These are phyloP conservation scores for Ophiocordyceps sinensis DNA, from an alignment of 2,329 filamentous ascomycete genomes.

Conservation along the genomic window DNA sequence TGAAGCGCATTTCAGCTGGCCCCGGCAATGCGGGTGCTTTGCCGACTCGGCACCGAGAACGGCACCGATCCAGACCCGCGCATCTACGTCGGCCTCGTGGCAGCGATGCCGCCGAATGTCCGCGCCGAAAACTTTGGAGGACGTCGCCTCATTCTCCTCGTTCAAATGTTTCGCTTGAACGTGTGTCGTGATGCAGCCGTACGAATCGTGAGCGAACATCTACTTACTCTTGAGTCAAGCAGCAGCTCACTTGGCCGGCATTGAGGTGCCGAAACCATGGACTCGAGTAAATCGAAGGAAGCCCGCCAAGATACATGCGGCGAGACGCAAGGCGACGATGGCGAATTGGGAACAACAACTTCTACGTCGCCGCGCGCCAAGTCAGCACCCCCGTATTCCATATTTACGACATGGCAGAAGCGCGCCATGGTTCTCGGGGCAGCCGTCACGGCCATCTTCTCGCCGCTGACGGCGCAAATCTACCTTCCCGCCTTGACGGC, in stretches of 20 bases:
- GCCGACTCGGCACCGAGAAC: constrained; percentile 10
- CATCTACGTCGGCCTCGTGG: background rate
- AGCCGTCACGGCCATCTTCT: constrained; percentile 26
- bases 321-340: background rate
- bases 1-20: background rate
- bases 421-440: constrained; percentile 24
- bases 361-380: background rate
- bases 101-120: background rate
- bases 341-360: constrained; percentile 6
- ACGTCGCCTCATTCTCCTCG: no score
- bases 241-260: no score
- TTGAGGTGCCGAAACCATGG: no score
- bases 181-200: no score
- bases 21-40: constrained; percentile 1
- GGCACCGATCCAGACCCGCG: constrained; percentile 2
- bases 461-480: constrained; percentile 32
- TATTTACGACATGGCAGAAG: constrained; percentile 25
- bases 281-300: no score
- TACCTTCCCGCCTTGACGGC: constrained; percentile 38
- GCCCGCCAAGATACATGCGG: no score
- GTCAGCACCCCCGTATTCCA: constrained; percentile 16
- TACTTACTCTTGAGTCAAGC: no score
- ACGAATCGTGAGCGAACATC: no score
- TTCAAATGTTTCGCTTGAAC: no score
- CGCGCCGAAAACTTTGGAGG: no score